Base-by-base conservation (phyloP, 371 early-diverging fungal genomes). In the Vavraia culicis region DNA sequence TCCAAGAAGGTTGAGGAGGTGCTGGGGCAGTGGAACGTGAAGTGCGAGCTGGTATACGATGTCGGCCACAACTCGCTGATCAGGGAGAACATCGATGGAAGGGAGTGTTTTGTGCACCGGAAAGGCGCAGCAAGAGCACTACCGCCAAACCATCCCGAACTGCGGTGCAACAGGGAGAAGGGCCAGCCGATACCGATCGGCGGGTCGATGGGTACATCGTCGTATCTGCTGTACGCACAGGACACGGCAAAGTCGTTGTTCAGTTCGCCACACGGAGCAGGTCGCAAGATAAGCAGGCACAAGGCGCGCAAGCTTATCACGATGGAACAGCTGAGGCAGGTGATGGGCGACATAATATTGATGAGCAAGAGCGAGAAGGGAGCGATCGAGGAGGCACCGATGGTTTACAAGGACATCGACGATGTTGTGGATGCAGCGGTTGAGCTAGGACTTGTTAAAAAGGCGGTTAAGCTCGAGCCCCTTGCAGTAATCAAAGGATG, bases 181-280 rank as follows among this genome's bases (percentile, higher is more conserved):
- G 7, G 11, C 8, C 35, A 18, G 18, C 10, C n/a, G 8, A 23
- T 8, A 31, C n/a, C n/a, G 32, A 8, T 40, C 41, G 71, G 71
- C 0, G 71, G 71, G 0, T 67, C 67, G 13, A 71, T 71, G 71
- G 62, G 60, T 8, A 71, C 71, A 21, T 52, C 38, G 14, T 52
- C 56, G 15, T 71, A 71, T 54, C 38, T 71, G 7, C 15, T 71
- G 18, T 23, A 27, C 21, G 65, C 61, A 1, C 42, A 48, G 1
- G 15, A 52, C 9, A 54, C 55, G 14, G 35, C 54, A n/a, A 19
- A 34, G 1, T 51, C 44, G 18, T 53, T 37, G 34, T 56, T 54
- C 45, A 46, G 49, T 4, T 56, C 63, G 19, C 62, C 63, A 52
- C 71, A 71, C 49, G 71, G 71, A 2, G 58, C 71, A 21, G 71